Evolutionary conservation across 371 early-diverging fungal genomes (phyloP), one percentile per base, ranked within the genome.

Genomic region (Haplosporangium sp.): DNA sequence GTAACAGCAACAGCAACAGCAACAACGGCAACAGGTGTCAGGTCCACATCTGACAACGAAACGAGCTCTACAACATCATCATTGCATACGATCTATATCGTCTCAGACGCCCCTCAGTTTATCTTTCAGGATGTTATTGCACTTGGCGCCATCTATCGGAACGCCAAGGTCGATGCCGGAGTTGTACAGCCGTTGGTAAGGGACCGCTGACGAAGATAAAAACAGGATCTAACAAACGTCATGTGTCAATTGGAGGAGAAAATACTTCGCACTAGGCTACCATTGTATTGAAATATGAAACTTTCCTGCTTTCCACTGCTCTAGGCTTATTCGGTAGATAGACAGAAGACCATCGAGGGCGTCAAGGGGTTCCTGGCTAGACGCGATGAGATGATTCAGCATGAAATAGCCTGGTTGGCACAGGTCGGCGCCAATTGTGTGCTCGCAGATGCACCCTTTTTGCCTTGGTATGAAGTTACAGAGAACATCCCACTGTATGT

Each of bases 361-460:
- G 75, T 88, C 41, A 80, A 62, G 59, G 48, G 67, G 10, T 90
- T 90, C 73, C 61, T 90, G 51, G 73, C 81, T 4, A 83, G 82
- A 52, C 82, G 87, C 51, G 81, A 85, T 6, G 82, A 68, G n/a
- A 85, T 86, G 21, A 74, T 90, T 52, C 68, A 65, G 16, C 50
- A 67, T 20, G 90, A 90, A 69, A 77, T 85, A 0, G 72, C 81
- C 45, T 89, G 88, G 89, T 63, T 90, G 38, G 82, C 86, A 48
- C 66, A 81, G 51, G 86, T 90, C 21, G 62, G 69, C 6, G 87
- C 89, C 0, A 89, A 92, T 64, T 86, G 90, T 67, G 91, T 91
- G 43, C 75, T 89, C n/a, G 85, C 91, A 37, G 93, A 93, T 80
- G 90, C 92, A 6, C 89, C 91, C 12, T 91, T 90, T 68, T 65